Conservation (phyloP, 2,329 filamentous ascomycete species). For the Aureobasidium sp. region DNA sequence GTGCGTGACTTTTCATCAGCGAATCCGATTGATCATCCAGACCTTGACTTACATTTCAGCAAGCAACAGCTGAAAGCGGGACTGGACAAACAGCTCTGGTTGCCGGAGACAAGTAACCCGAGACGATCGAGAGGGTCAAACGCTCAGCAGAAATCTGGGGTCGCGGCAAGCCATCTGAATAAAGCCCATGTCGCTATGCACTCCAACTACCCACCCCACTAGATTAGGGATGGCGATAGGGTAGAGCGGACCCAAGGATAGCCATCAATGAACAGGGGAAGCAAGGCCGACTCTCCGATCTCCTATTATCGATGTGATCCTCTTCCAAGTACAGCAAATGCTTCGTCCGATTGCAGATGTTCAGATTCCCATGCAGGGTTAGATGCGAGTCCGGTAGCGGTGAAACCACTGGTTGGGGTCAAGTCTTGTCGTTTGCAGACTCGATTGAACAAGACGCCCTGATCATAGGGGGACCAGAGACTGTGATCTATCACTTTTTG, state of each 20-base stretch:
- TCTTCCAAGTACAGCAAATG: not conserved
- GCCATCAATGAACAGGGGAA: not conserved
- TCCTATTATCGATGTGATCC: not conserved
- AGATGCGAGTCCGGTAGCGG: slow-evolving; percentile 9
- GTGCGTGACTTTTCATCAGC: not conserved
- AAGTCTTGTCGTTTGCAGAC: not conserved
- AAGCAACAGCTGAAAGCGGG: not conserved
- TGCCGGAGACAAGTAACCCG: not conserved
- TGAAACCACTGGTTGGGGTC: slow-evolving; percentile 11
- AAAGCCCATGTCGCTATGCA: slow-evolving; percentile 6
- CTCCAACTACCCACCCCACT: not conserved
- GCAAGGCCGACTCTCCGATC: not conserved
- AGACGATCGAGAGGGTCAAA: not conserved
- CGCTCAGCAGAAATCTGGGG: slow-evolving; percentile 5
- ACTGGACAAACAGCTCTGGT: not conserved
- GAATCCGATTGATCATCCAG: not conserved
- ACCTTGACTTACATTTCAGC: not conserved
- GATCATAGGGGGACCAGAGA: not conserved
- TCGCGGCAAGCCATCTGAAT: not conserved
- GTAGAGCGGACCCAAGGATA: not conserved
- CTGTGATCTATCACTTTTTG: slow-evolving; percentile 11
- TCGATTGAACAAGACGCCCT: not conserved
- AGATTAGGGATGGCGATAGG: not conserved
- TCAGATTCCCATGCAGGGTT: slow-evolving; percentile 3
- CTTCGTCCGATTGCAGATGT: not conserved